A percentile compares a stretch with the other conserved stretches of the same genome.
phyloP scores from a whole-genome alignment of 2,329 filamentous ascomycete genomes.

The Dissoconium aciculare region DNA sequence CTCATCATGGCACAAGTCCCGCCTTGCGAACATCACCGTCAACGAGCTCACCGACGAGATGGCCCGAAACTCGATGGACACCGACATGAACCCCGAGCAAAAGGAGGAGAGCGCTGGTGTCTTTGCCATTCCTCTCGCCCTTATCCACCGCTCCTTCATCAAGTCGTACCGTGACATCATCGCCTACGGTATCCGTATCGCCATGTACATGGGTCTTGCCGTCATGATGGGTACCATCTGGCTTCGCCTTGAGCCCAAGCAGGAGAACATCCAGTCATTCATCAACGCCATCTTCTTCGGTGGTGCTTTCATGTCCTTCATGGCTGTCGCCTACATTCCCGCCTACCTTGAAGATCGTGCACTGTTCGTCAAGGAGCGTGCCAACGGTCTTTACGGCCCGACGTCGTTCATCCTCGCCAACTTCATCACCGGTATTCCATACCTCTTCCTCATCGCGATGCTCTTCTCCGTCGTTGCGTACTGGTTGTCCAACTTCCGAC shows the following conservation, averaged over 20 bases:
- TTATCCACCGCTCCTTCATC: conserved; percentile 65
- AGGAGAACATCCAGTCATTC: conserved; percentile 63
- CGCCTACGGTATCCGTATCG: conserved; percentile 66
- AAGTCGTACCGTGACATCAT: conserved; percentile 76
- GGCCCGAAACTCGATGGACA: conserved; percentile 22
- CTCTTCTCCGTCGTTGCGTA: conserved; percentile 63
- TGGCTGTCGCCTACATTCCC: conserved; percentile 61
- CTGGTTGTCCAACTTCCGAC: conserved; percentile 63
- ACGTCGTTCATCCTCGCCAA: conserved; percentile 58
- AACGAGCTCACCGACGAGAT: conserved; percentile 23
- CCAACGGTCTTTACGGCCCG: conserved; percentile 64
- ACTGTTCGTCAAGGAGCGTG: conserved; percentile 58
- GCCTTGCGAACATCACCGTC: conserved; percentile 24
- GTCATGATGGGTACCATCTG: conserved; percentile 84
- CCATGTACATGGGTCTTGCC: conserved; percentile 67
- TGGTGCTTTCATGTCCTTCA: conserved; percentile 35
- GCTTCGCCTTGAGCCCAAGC: conserved; percentile 52
- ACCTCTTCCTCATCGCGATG: conserved; percentile 59
- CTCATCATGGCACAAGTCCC: conserved; percentile 40
- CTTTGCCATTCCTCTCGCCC: conserved; percentile 41
- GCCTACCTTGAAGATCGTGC: conserved; percentile 62
- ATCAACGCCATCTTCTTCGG: conserved; percentile 58
- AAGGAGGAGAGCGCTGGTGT: conserved; percentile 29
- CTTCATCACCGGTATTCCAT: conserved; percentile 66
- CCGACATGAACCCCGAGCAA: conserved; percentile 17